Conservation (phyloP, 805 yeast species). For the Ogataea corticis region DNA sequence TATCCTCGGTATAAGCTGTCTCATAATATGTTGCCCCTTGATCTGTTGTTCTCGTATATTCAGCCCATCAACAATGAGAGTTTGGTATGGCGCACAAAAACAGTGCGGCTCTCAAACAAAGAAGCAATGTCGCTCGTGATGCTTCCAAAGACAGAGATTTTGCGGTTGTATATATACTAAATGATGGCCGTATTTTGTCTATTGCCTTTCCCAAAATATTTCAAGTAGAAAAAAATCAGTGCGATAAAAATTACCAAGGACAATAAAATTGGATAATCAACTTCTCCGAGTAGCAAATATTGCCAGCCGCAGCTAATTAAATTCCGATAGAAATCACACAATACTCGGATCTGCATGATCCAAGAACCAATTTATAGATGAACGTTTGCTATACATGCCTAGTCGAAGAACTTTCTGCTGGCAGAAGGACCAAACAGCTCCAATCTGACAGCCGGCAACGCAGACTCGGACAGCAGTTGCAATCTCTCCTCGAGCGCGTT, state of each 20-base stretch:
- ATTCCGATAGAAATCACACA: background rate
- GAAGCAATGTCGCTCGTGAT: no score
- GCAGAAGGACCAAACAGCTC: constrained; percentile 85
- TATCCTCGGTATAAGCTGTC: background rate
- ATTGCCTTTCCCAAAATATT: background rate
- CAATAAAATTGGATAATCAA: background rate
- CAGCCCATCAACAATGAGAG: no score
- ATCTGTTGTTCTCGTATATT: background rate
- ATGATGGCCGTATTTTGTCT: background rate
- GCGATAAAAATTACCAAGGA: background rate
- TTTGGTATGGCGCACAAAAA: no score
- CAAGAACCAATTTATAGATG: no score
- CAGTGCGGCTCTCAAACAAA: no score
- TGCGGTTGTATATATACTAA: background rate
- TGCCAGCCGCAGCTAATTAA: no score
- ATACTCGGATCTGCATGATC: background rate
- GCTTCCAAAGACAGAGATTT: no score
- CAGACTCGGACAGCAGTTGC: constrained; percentile 73
- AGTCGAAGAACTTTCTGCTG: constrained; percentile 90
- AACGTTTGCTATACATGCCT: constrained; percentile 20
- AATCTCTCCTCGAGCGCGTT: constrained; percentile 96
- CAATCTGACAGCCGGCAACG: constrained; percentile 89
- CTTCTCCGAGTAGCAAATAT: no score
- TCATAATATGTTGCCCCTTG: constrained; percentile 1
- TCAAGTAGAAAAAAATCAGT: background rate